Evolutionary conservation across 2,329 filamentous ascomycete species (phyloP).

Genomic region (Fusarium heterosporum): DNA sequence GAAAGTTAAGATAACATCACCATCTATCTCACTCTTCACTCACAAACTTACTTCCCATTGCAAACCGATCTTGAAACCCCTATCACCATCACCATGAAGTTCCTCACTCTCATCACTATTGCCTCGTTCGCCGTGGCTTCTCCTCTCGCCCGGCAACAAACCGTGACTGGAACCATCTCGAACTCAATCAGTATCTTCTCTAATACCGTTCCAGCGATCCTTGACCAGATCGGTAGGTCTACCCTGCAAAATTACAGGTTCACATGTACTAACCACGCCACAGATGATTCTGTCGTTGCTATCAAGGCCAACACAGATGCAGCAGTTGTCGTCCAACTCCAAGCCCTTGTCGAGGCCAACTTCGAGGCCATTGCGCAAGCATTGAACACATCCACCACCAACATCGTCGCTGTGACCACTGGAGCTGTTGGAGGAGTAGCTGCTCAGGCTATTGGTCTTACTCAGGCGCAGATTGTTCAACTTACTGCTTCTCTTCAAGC

Average conservation of each 20-base stretch:
- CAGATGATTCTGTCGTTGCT: background rate
- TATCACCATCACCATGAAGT: conserved; percentile 26
- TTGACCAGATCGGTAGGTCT: conserved; percentile 14
- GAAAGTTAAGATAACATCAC: background rate
- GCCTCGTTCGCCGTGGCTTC: conserved; percentile 26
- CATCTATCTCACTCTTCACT: conserved; percentile 6
- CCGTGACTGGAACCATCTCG: conserved; percentile 13
- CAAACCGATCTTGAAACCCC: background rate
- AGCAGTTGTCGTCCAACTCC: background rate
- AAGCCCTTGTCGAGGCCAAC: conserved; percentile 1
- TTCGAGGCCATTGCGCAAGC: conserved; percentile 3
- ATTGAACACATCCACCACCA: background rate
- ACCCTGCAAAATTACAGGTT: accelerated
- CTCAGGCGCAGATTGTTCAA: background rate
- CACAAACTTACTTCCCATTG: background rate
- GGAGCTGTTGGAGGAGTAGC: conserved; percentile 22
- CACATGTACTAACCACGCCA: background rate
- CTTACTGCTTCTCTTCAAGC: background rate
- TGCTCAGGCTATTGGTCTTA: background rate
- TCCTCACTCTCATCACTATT: conserved; percentile 23
- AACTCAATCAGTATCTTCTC: background rate
- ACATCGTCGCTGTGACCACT: conserved; percentile 22
- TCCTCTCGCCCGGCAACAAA: conserved; percentile 22
- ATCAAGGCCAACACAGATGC: background rate
- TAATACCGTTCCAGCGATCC: accelerated